These are phyloP conservation scores for Schoenoplectus triqueter DNA, from an alignment of 202 grass and related monocot species.

Conservation along the genomic window DNA sequence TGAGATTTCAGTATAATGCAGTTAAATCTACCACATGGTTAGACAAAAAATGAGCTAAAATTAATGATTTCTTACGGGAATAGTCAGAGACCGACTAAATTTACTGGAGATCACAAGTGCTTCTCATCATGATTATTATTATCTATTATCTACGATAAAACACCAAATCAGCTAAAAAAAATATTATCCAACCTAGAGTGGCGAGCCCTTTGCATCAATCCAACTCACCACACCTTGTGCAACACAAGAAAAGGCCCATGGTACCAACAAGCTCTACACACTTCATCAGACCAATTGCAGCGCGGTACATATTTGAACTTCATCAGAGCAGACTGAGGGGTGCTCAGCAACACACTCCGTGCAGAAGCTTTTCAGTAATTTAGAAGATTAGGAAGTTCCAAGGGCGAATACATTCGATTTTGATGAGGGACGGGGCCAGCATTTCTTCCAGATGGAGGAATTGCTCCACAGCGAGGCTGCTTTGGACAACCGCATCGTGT, in stretches of 20 bases:
- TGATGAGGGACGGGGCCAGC: no score
- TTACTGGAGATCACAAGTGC: not conserved
- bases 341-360: no score
- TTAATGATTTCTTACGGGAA: not conserved
- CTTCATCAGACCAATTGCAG: not conserved
- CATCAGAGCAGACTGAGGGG: no score
- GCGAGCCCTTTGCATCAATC: not conserved
- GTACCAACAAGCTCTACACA: not conserved
- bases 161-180: not conserved
- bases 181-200: not conserved
- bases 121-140: not conserved
- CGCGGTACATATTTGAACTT: not conserved
- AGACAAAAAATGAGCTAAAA: not conserved
- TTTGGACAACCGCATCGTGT: no score
- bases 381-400: no score
- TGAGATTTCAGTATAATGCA: not conserved
- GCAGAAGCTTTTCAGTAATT: no score
- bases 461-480: no score
- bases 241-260: not conserved
- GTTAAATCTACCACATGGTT: not conserved
- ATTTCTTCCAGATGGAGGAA: no score
- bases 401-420: no score
- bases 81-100: not conserved
- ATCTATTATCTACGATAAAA: not conserved
- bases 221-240: no score